Evolutionary conservation across 805 yeast genomes (phyloP), one percentile per base, ranked within the genome.

Genomic region (Ogataea pignaliae): DNA sequence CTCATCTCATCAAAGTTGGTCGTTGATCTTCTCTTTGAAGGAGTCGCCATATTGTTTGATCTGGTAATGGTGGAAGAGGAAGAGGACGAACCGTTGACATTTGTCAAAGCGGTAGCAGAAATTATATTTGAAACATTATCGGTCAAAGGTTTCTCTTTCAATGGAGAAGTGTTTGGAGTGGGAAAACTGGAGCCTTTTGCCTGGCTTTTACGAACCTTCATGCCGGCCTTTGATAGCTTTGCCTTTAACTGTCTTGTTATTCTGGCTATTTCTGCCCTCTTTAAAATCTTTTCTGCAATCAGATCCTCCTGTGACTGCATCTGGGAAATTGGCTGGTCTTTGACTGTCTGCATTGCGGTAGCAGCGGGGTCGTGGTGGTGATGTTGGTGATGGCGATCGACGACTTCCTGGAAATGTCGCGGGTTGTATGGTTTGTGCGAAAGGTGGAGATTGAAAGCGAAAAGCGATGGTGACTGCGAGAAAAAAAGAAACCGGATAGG

Each of bases 211-310:
- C 61, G 55, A 4, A 65, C 68, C 40, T 60, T 62, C 26, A 68
- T 40, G 12, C 72, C 72, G 2, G 76, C 74, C 51, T 64, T 69
- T 26, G 68, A 65, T 15, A 72, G 54, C 48, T 70, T 66, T 8
- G 67, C 58, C 51, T 70, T 71, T 18, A 72, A 52, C 48, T 70
- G 75, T 45, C 75, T 57, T 2, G 77, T 69, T 42, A 72, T 65
- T 44, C 74, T 63, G 5, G 76, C 72, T 7, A 72, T 60, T 48
- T 72, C 75, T 3, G 72, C 77, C 41, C 75, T 60, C 47, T 71
- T 71, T 36, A 72, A 57, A 37, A 72, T 70, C 47, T 65, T 68
- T 44, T 70, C 71, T 18, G 75, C 74, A 13, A 71, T 71, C 15
- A 61, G 54, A 41, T 71, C 72, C 45, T 72, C 76, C 38, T 52